phyloP scores from a whole-genome alignment of 352 stramenopile species.

The Phytopythium montanum region DNA sequence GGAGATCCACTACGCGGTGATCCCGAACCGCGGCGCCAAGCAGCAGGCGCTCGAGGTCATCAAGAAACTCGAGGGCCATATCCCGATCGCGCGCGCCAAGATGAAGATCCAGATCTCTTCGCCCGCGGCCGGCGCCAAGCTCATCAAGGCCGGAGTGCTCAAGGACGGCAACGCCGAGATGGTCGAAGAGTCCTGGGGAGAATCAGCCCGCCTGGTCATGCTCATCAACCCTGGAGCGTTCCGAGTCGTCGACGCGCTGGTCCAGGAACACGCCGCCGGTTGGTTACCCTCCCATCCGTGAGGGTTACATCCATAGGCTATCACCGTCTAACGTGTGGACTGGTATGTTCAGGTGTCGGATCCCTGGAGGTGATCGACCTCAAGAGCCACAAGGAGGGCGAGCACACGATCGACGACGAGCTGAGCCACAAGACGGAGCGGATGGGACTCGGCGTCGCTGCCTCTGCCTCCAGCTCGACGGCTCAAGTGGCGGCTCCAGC shows the following conservation, averaged over 20 bases:
- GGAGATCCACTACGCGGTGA: slow-evolving; percentile 93
- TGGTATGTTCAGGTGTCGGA: slow-evolving; percentile 19
- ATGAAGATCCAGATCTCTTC: slow-evolving; percentile 93
- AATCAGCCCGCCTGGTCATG: slow-evolving; percentile 57
- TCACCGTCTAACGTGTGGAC: background rate
- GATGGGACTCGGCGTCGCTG: slow-evolving; percentile 36
- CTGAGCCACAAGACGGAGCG: slow-evolving; percentile 85
- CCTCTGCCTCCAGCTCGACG: slow-evolving; percentile 8
- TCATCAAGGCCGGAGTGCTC: slow-evolving; percentile 55
- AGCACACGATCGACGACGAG: slow-evolving; percentile 91
- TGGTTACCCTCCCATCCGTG: too few relatives aligned
- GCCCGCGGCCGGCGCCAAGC: slow-evolving; percentile 34
- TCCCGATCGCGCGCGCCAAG: slow-evolving; percentile 95
- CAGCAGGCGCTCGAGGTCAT: slow-evolving; percentile 97
- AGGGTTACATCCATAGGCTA: too few relatives aligned
- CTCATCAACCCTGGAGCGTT: slow-evolving; percentile 78
- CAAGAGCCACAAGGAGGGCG: slow-evolving; percentile 89
- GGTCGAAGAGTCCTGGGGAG: slow-evolving; percentile 54
- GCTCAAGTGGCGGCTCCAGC: slow-evolving; percentile 7
- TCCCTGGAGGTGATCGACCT: slow-evolving; percentile 92
- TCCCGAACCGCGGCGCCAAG: slow-evolving; percentile 95
- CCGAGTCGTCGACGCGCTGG: slow-evolving; percentile 65
- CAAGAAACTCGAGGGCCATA: slow-evolving; percentile 88
- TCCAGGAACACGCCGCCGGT: slow-evolving; percentile 56
- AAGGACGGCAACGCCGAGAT: slow-evolving; percentile 70